Evolutionary conservation across 768 basidiomycete species (phyloP).

Genomic region (Lactifluus pinguis): DNA sequence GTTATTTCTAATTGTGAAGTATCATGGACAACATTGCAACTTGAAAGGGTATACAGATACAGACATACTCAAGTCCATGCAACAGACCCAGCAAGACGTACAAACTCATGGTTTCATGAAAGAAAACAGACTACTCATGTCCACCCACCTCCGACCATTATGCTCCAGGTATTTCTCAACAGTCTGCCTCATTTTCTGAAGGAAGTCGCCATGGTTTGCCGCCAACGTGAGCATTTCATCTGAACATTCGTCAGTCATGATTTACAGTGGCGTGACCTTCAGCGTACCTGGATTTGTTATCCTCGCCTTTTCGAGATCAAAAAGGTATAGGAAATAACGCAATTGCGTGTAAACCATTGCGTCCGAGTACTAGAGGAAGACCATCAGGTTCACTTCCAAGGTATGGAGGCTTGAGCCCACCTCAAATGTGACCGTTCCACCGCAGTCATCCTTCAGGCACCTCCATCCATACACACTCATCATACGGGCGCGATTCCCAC

Average conservation of each 20-base stretch:
- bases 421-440: constrained; percentile 64
- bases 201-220: constrained; percentile 38
- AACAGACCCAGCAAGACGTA: not conserved
- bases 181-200: constrained; percentile 44
- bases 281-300: constrained; percentile 38
- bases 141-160: constrained; percentile 86
- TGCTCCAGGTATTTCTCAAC: constrained; percentile 78
- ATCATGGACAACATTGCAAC: not conserved
- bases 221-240: constrained; percentile 49
- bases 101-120: constrained; percentile 54
- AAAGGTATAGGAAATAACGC: constrained; percentile 70
- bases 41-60: constrained; percentile 8
- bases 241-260: constrained; percentile 23
- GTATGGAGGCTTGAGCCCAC: constrained; percentile 34
- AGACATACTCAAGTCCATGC: not conserved
- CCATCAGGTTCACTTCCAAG: constrained; percentile 1
- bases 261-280: constrained; percentile 26
- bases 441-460: constrained; percentile 65
- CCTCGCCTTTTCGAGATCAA: constrained; percentile 61
- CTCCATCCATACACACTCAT: constrained; percentile 88
- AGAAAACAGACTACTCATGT: constrained; percentile 70
- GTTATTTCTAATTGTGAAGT: not conserved
- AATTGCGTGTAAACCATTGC: constrained; percentile 83
- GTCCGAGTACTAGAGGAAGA: constrained; percentile 63
- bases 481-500: constrained; percentile 77